A percentile compares a stretch with the other conserved stretches of the same genome.
Evolutionary conservation across 2,329 filamentous ascomycete genomes (phyloP).

Genomic region (Dactylella cylindrospora): DNA sequence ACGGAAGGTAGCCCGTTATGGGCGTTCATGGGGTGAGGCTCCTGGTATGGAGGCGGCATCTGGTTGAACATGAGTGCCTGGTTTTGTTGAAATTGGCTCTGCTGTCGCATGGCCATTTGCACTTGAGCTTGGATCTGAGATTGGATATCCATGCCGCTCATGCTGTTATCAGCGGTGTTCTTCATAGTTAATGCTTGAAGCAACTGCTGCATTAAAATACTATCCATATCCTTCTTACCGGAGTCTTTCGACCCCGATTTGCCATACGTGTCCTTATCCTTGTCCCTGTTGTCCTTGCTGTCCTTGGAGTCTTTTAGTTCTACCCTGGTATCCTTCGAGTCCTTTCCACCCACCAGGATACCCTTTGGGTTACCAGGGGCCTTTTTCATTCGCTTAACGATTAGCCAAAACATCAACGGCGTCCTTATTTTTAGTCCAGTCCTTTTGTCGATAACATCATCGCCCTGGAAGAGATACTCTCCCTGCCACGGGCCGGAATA

Average conservation of each 20-base stretch:
- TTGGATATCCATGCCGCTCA: conserved; percentile 7
- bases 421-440: neutral
- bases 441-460: conserved; percentile 7
- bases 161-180: conserved; percentile 18
- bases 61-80: neutral
- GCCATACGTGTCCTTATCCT: neutral
- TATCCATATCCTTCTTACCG: neutral
- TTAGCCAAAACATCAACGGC: conserved; percentile 13
- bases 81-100: neutral
- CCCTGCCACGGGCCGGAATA: conserved; percentile 9
- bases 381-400: conserved; percentile 15
- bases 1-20: neutral
- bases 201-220: conserved; percentile 1
- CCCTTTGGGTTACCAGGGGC: conserved; percentile 2
- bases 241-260: neutral
- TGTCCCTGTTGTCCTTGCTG: conserved; percentile 17
- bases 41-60: neutral
- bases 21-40: neutral
- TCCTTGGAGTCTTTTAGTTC: too few relatives aligned
- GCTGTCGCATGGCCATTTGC: conserved; percentile 5
- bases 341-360: too few relatives aligned
- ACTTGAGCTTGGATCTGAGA: conserved; percentile 12
- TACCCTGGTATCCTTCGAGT: too few relatives aligned
- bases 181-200: conserved; percentile 6
- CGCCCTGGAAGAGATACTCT: conserved; percentile 4